These are phyloP conservation scores for Lecanicillium sp. DNA, from an alignment of 2,329 filamentous ascomycete genomes.

Conservation along the genomic window DNA sequence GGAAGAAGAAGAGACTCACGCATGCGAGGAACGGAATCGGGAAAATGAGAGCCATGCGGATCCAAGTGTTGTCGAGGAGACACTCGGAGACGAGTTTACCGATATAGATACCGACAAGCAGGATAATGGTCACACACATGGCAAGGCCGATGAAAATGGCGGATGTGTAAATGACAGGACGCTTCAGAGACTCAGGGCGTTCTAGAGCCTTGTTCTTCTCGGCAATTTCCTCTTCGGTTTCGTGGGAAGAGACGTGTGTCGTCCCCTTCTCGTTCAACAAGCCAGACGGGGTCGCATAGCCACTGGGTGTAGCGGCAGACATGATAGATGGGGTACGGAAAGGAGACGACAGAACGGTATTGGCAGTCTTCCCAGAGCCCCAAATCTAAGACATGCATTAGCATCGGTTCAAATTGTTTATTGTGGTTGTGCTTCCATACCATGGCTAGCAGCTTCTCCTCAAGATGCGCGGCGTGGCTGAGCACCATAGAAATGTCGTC, in stretches of 20 bases:
- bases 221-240: constrained; percentile 16
- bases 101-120: constrained; percentile 33
- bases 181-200: constrained; percentile 33
- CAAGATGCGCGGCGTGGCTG: constrained; percentile 29
- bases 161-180: constrained; percentile 32
- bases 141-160: constrained; percentile 34
- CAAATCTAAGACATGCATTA: constrained; percentile 14
- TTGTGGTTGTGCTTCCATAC: constrained; percentile 23
- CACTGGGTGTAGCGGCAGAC: not conserved
- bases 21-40: constrained; percentile 32
- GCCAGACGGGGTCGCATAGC: constrained; percentile 6
- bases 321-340: constrained; percentile 3
- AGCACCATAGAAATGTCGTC: constrained; percentile 35
- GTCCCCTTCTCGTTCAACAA: constrained; percentile 16
- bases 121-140: constrained; percentile 31
- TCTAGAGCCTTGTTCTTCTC: constrained; percentile 22
- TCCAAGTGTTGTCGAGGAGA: constrained; percentile 32
- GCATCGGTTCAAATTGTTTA: constrained; percentile 15
- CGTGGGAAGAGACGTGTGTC: constrained; percentile 8
- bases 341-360: not conserved
- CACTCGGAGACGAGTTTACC: constrained; percentile 33
- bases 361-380: constrained; percentile 6
- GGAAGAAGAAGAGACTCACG: constrained; percentile 37
- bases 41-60: constrained; percentile 30
- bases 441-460: constrained; percentile 28